Conservation (phyloP, 2,329 filamentous ascomycete species). For the Ceratocystis colombiana region DNA sequence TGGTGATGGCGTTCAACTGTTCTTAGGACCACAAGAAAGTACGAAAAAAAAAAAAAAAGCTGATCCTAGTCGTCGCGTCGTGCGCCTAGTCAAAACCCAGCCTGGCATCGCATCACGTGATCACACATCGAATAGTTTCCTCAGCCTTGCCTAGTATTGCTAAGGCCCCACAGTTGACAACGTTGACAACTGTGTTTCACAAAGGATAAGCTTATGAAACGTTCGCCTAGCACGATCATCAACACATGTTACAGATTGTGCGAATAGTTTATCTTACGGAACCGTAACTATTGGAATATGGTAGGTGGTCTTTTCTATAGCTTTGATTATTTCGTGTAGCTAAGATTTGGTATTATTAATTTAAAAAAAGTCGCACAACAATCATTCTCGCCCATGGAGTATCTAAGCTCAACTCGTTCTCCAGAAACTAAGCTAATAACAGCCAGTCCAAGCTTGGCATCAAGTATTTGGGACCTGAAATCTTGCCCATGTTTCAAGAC, state of each 20-base stretch:
- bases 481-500: background rate
- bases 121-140: background rate
- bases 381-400: conserved; percentile 3
- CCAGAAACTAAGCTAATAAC: background rate
- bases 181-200: background rate
- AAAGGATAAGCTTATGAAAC: background rate
- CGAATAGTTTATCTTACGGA: background rate
- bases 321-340: no score
- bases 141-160: conserved; percentile 10
- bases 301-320: no score
- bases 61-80: background rate
- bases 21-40: background rate
- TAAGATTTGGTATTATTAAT: no score
- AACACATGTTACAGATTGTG: background rate
- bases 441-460: background rate
- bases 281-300: no score
- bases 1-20: background rate
- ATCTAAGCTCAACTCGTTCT: conserved; percentile 17
- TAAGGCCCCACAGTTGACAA: background rate
- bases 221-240: background rate
- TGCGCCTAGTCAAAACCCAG: conserved; percentile 13
- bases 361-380: background rate
- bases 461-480: background rate
- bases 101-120: conserved; percentile 17
- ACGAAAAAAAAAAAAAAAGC: conserved; percentile 16